Percentiles rank a stretch among this genome's conserved stretches.
phyloP scores from a whole-genome alignment of 2,329 filamentous ascomycete species.

The Fusarium algeriense region DNA sequence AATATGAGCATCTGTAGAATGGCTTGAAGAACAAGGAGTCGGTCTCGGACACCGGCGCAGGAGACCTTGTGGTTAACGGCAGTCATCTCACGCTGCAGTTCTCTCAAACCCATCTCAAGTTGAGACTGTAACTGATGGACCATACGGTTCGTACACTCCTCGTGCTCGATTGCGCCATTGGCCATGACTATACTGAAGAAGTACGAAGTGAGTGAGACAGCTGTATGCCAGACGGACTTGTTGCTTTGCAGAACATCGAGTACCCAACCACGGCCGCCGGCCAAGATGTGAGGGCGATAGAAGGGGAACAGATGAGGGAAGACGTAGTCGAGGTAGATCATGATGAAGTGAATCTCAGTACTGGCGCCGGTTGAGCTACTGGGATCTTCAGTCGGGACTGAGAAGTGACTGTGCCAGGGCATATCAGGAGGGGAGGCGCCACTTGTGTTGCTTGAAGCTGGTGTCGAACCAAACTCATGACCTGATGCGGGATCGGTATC shows the following conservation, averaged over 20 bases:
- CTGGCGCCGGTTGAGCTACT: constrained; percentile 41
- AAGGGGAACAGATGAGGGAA: constrained; percentile 74
- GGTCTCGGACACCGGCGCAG: constrained; percentile 49
- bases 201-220: constrained; percentile 67
- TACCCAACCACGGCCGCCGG: constrained; percentile 72
- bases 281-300: constrained; percentile 67
- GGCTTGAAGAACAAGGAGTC: constrained; percentile 60
- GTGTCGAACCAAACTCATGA: constrained; percentile 44
- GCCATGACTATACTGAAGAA: constrained; percentile 64
- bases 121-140: constrained; percentile 58
- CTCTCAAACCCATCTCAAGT: constrained; percentile 58
- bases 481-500: constrained; percentile 47
- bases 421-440: constrained; percentile 50
- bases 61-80: constrained; percentile 51
- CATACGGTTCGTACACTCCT: constrained; percentile 53
- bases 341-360: constrained; percentile 59
- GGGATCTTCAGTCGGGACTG: constrained; percentile 39
- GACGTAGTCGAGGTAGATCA: constrained; percentile 72
- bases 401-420: constrained; percentile 51
- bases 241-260: constrained; percentile 68
- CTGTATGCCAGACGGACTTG: constrained; percentile 68
- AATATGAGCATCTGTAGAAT: constrained; percentile 67
- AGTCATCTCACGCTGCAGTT: constrained; percentile 59
- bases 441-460: constrained; percentile 49
- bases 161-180: constrained; percentile 49